These are phyloP conservation scores for Podaxis sp. DNA, from an alignment of 768 basidiomycete species.

Conservation along the genomic window DNA sequence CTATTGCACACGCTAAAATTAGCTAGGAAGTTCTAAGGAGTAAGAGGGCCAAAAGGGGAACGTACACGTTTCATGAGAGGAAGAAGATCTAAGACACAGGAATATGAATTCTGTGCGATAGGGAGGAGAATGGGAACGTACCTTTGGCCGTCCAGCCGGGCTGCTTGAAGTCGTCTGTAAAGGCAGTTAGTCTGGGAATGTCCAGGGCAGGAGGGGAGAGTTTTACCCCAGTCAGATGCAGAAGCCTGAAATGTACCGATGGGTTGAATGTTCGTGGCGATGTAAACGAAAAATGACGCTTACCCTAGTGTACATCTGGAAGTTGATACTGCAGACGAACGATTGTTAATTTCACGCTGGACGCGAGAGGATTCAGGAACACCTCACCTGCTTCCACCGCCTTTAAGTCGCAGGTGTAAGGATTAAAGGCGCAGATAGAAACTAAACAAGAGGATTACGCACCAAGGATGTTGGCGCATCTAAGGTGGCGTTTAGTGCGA, in stretches of 20 bases:
- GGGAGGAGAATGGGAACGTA: slow-evolving; percentile 20
- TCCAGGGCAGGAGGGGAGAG: not conserved
- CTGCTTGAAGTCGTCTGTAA: slow-evolving; percentile 70
- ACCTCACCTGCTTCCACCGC: slow-evolving; percentile 55
- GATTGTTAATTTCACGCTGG: not conserved
- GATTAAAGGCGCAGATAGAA: too few species aligned
- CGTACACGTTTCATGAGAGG: slow-evolving; percentile 69
- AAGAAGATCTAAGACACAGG: slow-evolving; percentile 47
- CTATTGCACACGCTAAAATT: slow-evolving; percentile 19
- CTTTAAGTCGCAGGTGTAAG: slow-evolving; percentile 22
- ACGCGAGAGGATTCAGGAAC: not conserved
- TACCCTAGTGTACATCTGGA: slow-evolving; percentile 76
- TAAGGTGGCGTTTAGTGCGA: slow-evolving; percentile 22
- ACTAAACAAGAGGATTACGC: slow-evolving; percentile 9
- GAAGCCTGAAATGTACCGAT: slow-evolving; percentile 46
- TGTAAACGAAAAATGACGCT: slow-evolving; percentile 3
- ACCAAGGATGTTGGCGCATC: slow-evolving; percentile 69
- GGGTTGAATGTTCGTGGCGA: not conserved
- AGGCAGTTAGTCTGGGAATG: slow-evolving; percentile 14
- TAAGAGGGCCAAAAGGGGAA: not conserved
- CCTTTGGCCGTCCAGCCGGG: slow-evolving; percentile 68
- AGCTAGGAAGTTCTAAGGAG: not conserved
- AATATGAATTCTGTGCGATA: slow-evolving; percentile 2
- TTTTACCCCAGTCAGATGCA: slow-evolving; percentile 65
- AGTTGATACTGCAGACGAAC: slow-evolving; percentile 59